A percentile compares a stretch with the other conserved stretches of the same genome.
phyloP scores from a whole-genome alignment of 805 yeast species.

The Suhomyces emberorum region DNA sequence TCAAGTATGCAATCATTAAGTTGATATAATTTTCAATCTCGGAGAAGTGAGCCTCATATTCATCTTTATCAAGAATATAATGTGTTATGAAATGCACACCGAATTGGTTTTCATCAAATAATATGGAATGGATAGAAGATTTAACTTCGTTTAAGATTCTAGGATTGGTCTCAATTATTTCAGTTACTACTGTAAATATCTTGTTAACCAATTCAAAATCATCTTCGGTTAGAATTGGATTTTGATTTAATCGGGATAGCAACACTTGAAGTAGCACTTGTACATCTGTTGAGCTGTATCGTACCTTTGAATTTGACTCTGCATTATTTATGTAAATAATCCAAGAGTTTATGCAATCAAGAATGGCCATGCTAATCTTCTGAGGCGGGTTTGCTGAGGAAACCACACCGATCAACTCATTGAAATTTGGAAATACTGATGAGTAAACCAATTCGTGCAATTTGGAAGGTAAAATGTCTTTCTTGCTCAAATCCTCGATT shows the following conservation, averaged over 20 bases:
- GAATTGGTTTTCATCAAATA: conserved; percentile 44
- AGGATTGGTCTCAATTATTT: conserved; percentile 46
- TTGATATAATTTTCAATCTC: conserved; percentile 42
- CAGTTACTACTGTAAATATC: conserved; percentile 36
- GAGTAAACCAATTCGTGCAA: conserved; percentile 39
- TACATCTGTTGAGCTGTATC: conserved; percentile 25
- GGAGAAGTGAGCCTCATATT: conserved; percentile 26
- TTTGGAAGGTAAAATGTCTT: conserved; percentile 18
- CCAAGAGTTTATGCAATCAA: conserved; percentile 36
- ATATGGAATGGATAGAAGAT: conserved; percentile 23
- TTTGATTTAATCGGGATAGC: conserved; percentile 4
- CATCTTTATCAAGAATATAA: conserved; percentile 28
- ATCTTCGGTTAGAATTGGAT: not conserved
- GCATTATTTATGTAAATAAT: conserved; percentile 34
- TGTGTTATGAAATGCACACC: conserved; percentile 37
- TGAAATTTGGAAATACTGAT: conserved; percentile 26
- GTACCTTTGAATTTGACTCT: conserved; percentile 29
- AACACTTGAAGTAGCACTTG: conserved; percentile 18
- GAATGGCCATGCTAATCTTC: conserved; percentile 10
- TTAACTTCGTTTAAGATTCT: conserved; percentile 34
- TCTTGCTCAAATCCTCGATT: conserved; percentile 50
- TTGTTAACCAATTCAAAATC: conserved; percentile 12
- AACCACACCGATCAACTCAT: conserved; percentile 13
- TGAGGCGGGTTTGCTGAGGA: conserved; percentile 1
- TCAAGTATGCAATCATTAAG: conserved; percentile 45